Percentiles rank a stretch among this genome's conserved stretches.
phyloP scores from a whole-genome alignment of 1,284 basidiomycete genomes.

The Malassezia psittaci region DNA sequence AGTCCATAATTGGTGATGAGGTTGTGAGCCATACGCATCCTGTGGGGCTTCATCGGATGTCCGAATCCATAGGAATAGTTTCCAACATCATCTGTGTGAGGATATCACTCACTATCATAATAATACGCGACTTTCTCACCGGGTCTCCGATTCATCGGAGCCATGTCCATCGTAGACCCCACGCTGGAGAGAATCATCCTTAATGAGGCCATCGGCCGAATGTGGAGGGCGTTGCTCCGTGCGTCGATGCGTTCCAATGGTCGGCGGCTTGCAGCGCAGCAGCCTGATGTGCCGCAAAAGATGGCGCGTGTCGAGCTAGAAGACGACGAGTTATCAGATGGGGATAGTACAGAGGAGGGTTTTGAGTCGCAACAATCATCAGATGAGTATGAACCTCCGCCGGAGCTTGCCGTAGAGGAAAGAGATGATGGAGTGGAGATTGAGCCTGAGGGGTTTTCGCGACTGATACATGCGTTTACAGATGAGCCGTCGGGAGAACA shows the following conservation, averaged over 20 bases:
- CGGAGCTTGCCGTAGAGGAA: constrained; percentile 4
- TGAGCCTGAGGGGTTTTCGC: constrained; percentile 26
- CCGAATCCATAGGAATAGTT: constrained; percentile 74
- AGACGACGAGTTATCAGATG: constrained; percentile 14
- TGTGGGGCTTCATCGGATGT: constrained; percentile 83
- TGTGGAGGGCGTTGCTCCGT: constrained; percentile 14
- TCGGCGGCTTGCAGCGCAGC: neutral
- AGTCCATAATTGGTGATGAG: constrained; percentile 81
- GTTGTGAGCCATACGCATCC: constrained; percentile 62
- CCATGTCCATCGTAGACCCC: constrained; percentile 25
- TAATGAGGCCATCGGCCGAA: constrained; percentile 5
- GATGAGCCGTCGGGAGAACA: constrained; percentile 16
- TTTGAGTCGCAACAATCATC: constrained; percentile 7
- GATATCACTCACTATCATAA: constrained; percentile 22
- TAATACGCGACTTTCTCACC: constrained; percentile 31
- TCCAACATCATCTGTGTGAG: constrained; percentile 57
- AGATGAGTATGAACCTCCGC: constrained; percentile 22
- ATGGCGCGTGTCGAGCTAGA: neutral
- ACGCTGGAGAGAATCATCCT: neutral
- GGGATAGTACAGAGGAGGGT: constrained; percentile 2
- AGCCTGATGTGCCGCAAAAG: neutral
- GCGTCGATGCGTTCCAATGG: neutral
- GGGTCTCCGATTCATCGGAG: constrained; percentile 27
- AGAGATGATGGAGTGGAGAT: constrained; percentile 17
- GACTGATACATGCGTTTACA: constrained; percentile 27